These are phyloP conservation scores for Hortaea werneckii DNA, from an alignment of 2,329 filamentous ascomycete species.

Conservation along the genomic window DNA sequence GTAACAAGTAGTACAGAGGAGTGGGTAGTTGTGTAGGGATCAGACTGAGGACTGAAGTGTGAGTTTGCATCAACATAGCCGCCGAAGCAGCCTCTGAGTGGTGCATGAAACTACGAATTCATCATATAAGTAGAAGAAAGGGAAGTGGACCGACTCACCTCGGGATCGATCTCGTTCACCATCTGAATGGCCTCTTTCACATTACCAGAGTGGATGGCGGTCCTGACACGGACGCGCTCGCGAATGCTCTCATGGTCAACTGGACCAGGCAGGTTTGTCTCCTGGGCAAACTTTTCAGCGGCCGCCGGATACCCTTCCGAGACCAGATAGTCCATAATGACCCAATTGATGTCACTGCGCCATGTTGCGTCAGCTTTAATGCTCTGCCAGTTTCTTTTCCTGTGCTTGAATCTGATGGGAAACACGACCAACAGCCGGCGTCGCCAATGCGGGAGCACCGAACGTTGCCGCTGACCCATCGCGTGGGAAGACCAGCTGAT, in stretches of 20 bases:
- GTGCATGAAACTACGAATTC: conserved; percentile 97
- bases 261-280: conserved; percentile 74
- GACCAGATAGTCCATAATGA: conserved; percentile 95
- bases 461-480: conserved; percentile 2
- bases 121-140: conserved; percentile 56
- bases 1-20: background rate
- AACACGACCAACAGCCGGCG: background rate
- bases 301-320: conserved; percentile 91
- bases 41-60: conserved; percentile 84
- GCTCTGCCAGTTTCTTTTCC: conserved; percentile 1
- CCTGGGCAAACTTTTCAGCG: conserved; percentile 83
- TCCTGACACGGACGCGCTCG: conserved; percentile 71
- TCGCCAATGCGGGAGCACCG: conserved; percentile 5
- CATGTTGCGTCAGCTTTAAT: conserved; percentile 12
- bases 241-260: conserved; percentile 61
- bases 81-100: conserved; percentile 86
- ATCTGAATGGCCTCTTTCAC: conserved; percentile 77
- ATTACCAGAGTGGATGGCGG: conserved; percentile 73
- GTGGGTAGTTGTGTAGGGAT: no score
- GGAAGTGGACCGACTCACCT: conserved; percentile 53
- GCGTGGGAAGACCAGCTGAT: conserved; percentile 1
- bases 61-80: conserved; percentile 80
- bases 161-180: conserved; percentile 80
- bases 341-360: conserved; percentile 78
- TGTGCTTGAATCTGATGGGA: background rate